Base-by-base conservation (phyloP, 2,329 filamentous ascomycete genomes). In the Cryphonectria parasitica region DNA sequence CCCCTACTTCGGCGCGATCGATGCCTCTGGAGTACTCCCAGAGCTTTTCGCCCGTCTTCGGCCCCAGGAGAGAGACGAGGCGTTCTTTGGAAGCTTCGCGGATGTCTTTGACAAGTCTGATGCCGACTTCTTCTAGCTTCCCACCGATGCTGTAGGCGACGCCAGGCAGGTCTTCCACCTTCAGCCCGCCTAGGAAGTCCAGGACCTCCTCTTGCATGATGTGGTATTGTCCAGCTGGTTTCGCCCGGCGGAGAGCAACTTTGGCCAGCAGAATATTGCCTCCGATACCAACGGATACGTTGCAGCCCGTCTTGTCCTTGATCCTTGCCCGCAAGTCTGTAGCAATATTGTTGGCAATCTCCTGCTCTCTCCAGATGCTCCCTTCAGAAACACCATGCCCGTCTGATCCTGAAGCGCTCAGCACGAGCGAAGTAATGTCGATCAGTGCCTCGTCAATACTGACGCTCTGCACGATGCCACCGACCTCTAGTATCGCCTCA, bases 371-470 rank as follows among this genome's bases (percentile, higher is more conserved):
- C 83, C 89, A 89, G 0, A 94, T 85, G 71, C 87, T 92, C 0
- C 88, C 91, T 78, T 96, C 92, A 11, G 87, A 86, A 5, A 90
- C 77, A 1, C 86, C 87, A 31, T 83, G 82, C 0, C 92, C 93
- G 75, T 92, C 87, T 1, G 91, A 92, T 2, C 89, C 90, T 15
- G 88, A 87, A 19, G 86, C 86, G 17, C 86, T 83, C 61, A 94
- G 82, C 71, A 96, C 92, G 3, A 92, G 81, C 3, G 84, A 83
- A 3, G 93, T 96, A 45, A 95, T 87, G 79, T 99, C 96, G 22
- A 99, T 83, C 10, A 99, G 86, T 0, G 94, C 96, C 80, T 99
- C 97, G 75, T 99, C 97, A 62, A 99, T 92, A 77, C 96, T 98
- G 67, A 99, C 95, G 77, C 96, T 98, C 78, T 99, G 96, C 0